phyloP scores from a whole-genome alignment of 768 basidiomycete species.

The Hypsizygus marmoreus region DNA sequence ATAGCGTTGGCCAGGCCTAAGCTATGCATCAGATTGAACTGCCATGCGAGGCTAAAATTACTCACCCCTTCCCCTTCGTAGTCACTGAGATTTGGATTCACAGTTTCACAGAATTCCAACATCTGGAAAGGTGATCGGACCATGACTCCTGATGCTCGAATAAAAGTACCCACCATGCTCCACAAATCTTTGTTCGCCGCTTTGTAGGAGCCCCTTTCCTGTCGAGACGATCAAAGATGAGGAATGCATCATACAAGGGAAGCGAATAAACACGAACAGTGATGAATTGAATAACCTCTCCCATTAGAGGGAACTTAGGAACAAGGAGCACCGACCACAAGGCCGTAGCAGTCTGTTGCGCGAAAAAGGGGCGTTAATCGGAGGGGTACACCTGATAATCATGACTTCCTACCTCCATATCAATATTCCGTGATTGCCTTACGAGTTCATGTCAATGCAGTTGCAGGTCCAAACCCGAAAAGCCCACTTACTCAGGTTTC shows the following conservation, averaged over 20 bases:
- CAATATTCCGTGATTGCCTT: constrained; percentile 77
- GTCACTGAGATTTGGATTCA: constrained; percentile 58
- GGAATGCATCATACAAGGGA: constrained; percentile 1
- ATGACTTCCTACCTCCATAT: constrained; percentile 66
- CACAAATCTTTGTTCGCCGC: constrained; percentile 85
- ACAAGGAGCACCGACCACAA: constrained; percentile 76
- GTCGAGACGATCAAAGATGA: constrained; percentile 32
- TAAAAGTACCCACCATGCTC: constrained; percentile 63
- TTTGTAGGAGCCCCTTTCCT: constrained; percentile 61
- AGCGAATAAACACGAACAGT: constrained; percentile 39
- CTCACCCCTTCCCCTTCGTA: constrained; percentile 79
- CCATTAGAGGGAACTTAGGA: constrained; percentile 67
- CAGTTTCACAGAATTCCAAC: constrained; percentile 71
- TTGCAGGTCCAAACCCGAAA: no score
- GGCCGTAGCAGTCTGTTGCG: constrained; percentile 61
- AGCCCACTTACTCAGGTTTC: constrained; percentile 66
- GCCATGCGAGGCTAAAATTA: constrained; percentile 10
- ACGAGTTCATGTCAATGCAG: no score
- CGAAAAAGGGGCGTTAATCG: not conserved
- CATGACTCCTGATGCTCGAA: not conserved
- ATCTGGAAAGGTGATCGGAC: constrained; percentile 44
- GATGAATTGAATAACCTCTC: constrained; percentile 69
- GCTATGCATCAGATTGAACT: constrained; percentile 2
- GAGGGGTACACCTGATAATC: not conserved
- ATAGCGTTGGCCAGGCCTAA: constrained; percentile 81